Evolutionary conservation across 495 filamentous ascomycete species (phyloP), one percentile per base, ranked within the genome.

Genomic region (Lindgomyces ingoldianus): DNA sequence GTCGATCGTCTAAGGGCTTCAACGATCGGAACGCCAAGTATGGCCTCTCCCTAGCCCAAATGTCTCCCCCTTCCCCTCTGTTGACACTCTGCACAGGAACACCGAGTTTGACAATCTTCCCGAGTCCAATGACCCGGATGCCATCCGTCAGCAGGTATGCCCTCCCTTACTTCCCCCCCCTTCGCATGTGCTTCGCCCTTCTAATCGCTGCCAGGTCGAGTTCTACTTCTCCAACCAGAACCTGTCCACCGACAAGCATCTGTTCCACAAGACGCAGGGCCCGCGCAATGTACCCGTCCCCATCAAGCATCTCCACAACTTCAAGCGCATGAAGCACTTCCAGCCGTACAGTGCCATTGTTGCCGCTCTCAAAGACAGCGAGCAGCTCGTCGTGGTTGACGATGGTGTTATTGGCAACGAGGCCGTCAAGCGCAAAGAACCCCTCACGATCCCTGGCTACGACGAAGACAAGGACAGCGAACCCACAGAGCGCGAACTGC

Each of bases 181-280:
- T n/a, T n/a, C n/a, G n/a, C n/a, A n/a, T n/a, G n/a, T n/a, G 1
- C 60, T 39, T 39, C 10, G 16, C 39, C 57, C 4, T 33, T 9
- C 48, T 68, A 60, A 70, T 27, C 55, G 24, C 21, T 53, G n/a
- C 16, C 70, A 96, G 91, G 92, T 96, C 58, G 93, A 99, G 72
- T 99, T 97, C 74, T 99, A 98, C 79, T 96, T 99, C 76, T 89
- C 89, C 61, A 91, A 96, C 74, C 89, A 88, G 67, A 99, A 99
- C 73, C 84, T 98, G 0, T 87, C 88, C 45, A 83, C 82, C 67
- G 94, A 99, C 77, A 89, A 91, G 72, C 93, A 91, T 78, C 82
- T 99, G 39, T 87, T 91, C 78, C 76, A 82, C 60, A 78, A 86
- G 71, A 87, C 90, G 25, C 87, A 86, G 26, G 93, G 92, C 57